phyloP scores from a whole-genome alignment of 1,284 basidiomycete genomes.

The Puccinia horiana region DNA sequence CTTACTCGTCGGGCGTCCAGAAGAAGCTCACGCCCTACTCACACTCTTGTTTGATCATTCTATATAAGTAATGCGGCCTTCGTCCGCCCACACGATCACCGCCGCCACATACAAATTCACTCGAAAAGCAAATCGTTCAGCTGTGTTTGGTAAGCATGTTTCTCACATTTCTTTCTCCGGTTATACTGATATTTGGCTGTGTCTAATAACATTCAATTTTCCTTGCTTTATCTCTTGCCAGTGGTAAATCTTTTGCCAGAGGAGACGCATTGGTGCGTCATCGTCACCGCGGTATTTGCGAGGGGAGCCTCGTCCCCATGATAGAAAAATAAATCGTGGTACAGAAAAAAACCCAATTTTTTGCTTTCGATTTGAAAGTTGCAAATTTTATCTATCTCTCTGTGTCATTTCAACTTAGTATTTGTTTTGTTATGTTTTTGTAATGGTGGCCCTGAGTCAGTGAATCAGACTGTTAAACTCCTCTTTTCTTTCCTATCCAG shows the following conservation, averaged over 20 bases:
- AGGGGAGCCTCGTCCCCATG: slow-evolving; percentile 54
- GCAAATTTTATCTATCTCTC: neutral
- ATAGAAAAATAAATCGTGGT: too few relatives aligned
- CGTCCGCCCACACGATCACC: slow-evolving; percentile 62
- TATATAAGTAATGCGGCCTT: slow-evolving; percentile 58
- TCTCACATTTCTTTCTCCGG: neutral
- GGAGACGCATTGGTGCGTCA: slow-evolving; percentile 62
- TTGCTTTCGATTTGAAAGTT: neutral
- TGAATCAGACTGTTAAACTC: neutral
- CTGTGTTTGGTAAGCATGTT: slow-evolving; percentile 56
- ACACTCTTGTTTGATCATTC: neutral
- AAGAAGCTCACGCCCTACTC: neutral
- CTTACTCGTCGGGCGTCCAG: neutral
- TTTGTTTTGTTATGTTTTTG: slow-evolving; percentile 1
- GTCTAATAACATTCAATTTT: neutral
- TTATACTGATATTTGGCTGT: neutral
- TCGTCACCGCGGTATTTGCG: slow-evolving; percentile 61
- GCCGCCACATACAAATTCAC: slow-evolving; percentile 61
- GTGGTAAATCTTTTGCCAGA: slow-evolving; percentile 62
- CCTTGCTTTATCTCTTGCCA: slow-evolving; percentile 49
- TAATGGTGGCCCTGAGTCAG: neutral
- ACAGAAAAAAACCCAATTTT: neutral
- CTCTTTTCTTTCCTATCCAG: neutral
- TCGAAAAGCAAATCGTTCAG: slow-evolving; percentile 60
- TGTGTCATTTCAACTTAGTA: neutral